A percentile compares a stretch with the other conserved stretches of the same genome.
Evolutionary conservation across 805 yeast genomes (phyloP).

Genomic region (Myxozyma kluyveri): DNA sequence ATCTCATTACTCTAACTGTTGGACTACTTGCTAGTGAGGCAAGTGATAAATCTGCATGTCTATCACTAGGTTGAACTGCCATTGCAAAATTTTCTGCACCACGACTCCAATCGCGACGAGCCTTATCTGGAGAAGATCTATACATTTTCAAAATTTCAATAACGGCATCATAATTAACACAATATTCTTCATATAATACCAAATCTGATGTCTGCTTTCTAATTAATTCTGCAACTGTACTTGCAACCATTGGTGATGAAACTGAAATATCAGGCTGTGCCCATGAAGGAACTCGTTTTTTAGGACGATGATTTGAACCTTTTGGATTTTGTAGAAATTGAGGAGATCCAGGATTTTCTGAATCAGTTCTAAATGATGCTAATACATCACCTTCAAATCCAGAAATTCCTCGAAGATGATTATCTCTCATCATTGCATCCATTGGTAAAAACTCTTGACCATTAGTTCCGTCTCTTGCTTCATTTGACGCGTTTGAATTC

Average conservation of each 20-base stretch:
- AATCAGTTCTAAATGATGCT: neutral
- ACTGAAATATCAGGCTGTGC: conserved; percentile 12
- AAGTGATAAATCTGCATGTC: conserved; percentile 16
- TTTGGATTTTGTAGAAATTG: neutral
- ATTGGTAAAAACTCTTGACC: conserved; percentile 1
- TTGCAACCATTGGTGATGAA: conserved; percentile 22
- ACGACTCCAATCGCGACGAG: conserved; percentile 21
- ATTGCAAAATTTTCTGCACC: conserved; percentile 15
- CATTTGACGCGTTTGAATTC: neutral
- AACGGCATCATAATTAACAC: conserved; percentile 19
- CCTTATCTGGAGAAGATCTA: conserved; percentile 1
- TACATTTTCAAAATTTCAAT: conserved; percentile 21
- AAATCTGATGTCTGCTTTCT: conserved; percentile 21
- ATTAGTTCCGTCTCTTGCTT: neutral
- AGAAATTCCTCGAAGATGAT: conserved; percentile 7
- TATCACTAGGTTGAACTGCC: conserved; percentile 17
- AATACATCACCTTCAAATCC: conserved; percentile 17
- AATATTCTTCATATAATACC: conserved; percentile 22
- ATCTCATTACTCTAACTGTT: conserved; percentile 13
- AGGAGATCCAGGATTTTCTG: conserved; percentile 1
- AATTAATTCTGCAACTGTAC: conserved; percentile 17
- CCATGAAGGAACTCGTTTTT: conserved; percentile 17
- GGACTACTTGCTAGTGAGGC: conserved; percentile 22
- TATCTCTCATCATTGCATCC: conserved; percentile 5
- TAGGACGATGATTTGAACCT: neutral